Evolutionary conservation across 768 basidiomycete species (phyloP), one percentile per base, ranked within the genome.

Genomic region (Tylopilus cervinicoccineus): DNA sequence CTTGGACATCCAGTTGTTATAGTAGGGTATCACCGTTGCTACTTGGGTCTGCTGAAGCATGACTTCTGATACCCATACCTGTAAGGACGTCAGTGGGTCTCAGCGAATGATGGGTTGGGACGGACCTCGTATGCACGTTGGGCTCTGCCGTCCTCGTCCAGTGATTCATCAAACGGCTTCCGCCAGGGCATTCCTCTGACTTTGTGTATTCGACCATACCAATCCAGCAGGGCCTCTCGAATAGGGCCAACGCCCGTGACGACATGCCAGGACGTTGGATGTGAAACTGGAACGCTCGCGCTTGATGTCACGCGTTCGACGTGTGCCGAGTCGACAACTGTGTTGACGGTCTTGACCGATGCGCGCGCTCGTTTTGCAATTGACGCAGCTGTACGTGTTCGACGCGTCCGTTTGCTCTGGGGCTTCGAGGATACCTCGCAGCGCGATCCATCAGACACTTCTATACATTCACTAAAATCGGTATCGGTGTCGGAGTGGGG

Each of bases 31-130:
- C n/a, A 95, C 93, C 2, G 92, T 93, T 5, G 70, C 76, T 28
- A 96, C 93, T 65, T 95, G 93, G 0, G 94, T 97, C 68, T 98
- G 94, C 66, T 98, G 94, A 2, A 94, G 75, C 94, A 96, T 96
- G 48, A 96, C 84, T 70, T 97, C 92, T 13, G 85, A 89, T 20
- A 93, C 76, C 88, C 89, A 91, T 22, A 92, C 87, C 88, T 88
- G 27, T 6, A 3, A 38, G 29, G 2, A 11, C 16, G 17, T 41
- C 27, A 38, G 29, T 6, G 7, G 14, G 2, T 36, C 1, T 0
- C 11, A 11, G 14, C 27, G 40, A 37, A 38, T 10, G 20, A 44
- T 10, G 17, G 13, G 22, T 1, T 24, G 29, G 6, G 36, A 48
- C 75, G 47, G 59, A 93, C 93, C 77, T 96, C 92, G 60, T 98